phyloP scores from a whole-genome alignment of 257 asterid genomes.

The Sherardia arvensis region DNA sequence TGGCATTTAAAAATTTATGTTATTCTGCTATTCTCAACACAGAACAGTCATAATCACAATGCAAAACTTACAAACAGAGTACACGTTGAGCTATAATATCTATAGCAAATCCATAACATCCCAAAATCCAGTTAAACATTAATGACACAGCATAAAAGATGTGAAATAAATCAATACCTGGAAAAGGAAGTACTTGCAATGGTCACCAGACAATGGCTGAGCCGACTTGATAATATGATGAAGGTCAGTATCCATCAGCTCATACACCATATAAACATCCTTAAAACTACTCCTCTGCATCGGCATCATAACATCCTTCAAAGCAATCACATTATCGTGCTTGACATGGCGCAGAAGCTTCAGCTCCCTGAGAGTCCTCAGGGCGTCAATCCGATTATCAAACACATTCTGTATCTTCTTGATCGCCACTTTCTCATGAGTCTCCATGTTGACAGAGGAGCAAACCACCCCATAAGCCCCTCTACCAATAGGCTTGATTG shows the following conservation, averaged over 20 bases:
- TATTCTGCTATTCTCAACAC: not conserved
- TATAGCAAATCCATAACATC: not conserved
- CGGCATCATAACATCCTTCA: conserved; percentile 46
- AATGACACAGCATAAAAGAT: not conserved
- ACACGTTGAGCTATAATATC: not conserved
- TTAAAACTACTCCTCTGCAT: conserved; percentile 22
- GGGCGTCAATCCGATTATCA: conserved; percentile 29
- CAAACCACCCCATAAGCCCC: conserved; percentile 44
- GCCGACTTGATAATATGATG: conserved; percentile 37
- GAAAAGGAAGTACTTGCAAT: conserved; percentile 36
- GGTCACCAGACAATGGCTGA: conserved; percentile 33
- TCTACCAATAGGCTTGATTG: conserved; percentile 36
- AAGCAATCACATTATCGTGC: conserved; percentile 35
- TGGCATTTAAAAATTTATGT: not conserved
- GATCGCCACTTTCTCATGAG: conserved; percentile 35
- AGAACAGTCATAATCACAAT: not conserved
- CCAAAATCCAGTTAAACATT: not conserved
- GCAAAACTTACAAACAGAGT: not conserved
- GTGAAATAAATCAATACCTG: conserved; percentile 22
- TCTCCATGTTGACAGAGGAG: conserved; percentile 34
- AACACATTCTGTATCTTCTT: conserved; percentile 36
- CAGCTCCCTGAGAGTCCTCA: conserved; percentile 41
- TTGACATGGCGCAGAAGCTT: conserved; percentile 27
- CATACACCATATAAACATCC: conserved; percentile 40
- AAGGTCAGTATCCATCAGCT: conserved; percentile 44